A percentile compares a stretch with the other conserved stretches of the same genome.
Conservation (phyloP, 2,329 filamentous ascomycete genomes). For the Cladosporium oxysporum region DNA sequence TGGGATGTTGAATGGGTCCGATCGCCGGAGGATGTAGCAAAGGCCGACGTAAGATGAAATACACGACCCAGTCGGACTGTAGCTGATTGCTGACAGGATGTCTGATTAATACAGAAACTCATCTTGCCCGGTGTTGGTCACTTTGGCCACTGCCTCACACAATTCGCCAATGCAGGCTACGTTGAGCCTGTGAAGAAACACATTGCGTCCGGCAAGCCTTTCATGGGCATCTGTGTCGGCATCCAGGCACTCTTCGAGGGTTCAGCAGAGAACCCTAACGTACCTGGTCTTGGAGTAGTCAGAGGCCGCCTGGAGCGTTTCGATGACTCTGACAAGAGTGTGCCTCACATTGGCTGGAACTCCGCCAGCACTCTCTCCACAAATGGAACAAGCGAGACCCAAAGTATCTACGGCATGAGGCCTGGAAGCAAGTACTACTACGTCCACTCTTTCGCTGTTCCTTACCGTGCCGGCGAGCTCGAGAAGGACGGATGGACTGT, state of each 20-base stretch:
- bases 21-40: slow-evolving; percentile 77
- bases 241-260: slow-evolving; percentile 86
- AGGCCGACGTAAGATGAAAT: slow-evolving; percentile 68
- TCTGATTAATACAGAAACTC: slow-evolving; percentile 64
- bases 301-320: slow-evolving; percentile 73
- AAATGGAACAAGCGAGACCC: slow-evolving; percentile 42
- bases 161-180: slow-evolving; percentile 80
- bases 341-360: slow-evolving; percentile 99
- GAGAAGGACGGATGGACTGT: slow-evolving; percentile 86
- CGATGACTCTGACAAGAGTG: slow-evolving; percentile 74
- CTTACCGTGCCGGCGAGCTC: slow-evolving; percentile 71
- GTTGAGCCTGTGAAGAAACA: slow-evolving; percentile 79
- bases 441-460: slow-evolving; percentile 89
- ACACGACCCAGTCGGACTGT: not conserved
- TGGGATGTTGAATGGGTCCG: slow-evolving; percentile 92
- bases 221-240: slow-evolving; percentile 97
- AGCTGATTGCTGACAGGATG: slow-evolving; percentile 38
- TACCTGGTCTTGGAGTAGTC: slow-evolving; percentile 75
- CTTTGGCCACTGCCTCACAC: slow-evolving; percentile 91
- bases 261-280: slow-evolving; percentile 73
- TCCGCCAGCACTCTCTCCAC: slow-evolving; percentile 66
- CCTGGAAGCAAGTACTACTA: slow-evolving; percentile 96
- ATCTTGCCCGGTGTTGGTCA: slow-evolving; percentile 96
- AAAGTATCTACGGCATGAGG: slow-evolving; percentile 74
- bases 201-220: slow-evolving; percentile 88